Conservation (phyloP, 352 stramenopile genomes). For the Phytophthora uliginosa region DNA sequence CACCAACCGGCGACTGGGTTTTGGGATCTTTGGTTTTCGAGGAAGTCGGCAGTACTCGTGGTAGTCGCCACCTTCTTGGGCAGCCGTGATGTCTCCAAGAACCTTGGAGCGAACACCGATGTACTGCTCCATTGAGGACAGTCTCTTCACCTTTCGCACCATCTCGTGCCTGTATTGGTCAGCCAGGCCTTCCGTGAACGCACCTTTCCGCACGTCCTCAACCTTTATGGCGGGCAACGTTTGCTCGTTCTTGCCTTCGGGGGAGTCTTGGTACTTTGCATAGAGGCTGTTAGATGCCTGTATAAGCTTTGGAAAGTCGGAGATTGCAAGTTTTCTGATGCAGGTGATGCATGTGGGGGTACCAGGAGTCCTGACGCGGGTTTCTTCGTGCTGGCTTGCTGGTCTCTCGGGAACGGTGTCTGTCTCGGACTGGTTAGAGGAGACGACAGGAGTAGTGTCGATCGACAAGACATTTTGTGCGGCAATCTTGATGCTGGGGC, state of each 20-base stretch:
- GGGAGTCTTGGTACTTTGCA: slow-evolving; percentile 36
- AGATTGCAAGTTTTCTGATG: slow-evolving; percentile 45
- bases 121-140: slow-evolving; percentile 66
- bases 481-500: slow-evolving; percentile 45
- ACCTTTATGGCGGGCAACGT: slow-evolving; percentile 45
- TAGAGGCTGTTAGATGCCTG: slow-evolving; percentile 54
- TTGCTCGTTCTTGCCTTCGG: slow-evolving; percentile 23
- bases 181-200: slow-evolving; percentile 60
- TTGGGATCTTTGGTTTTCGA: slow-evolving; percentile 81
- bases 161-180: slow-evolving; percentile 68
- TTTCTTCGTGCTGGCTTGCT: slow-evolving; percentile 6
- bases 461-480: slow-evolving; percentile 48
- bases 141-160: slow-evolving; percentile 60
- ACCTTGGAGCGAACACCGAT: slow-evolving; percentile 59
- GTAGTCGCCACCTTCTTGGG: slow-evolving; percentile 23
- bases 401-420: slow-evolving; percentile 3
- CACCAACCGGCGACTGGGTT: slow-evolving; percentile 47
- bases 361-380: background rate
- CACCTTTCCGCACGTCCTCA: slow-evolving; percentile 63
- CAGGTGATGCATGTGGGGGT: background rate
- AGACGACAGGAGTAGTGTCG: background rate
- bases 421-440: slow-evolving; percentile 32
- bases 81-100: slow-evolving; percentile 54
- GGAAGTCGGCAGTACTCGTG: slow-evolving; percentile 40
- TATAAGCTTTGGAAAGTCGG: slow-evolving; percentile 41